A percentile compares a stretch with the other conserved stretches of the same genome.
Conservation (phyloP, 163 green algal genomes). For the Scenedesmus sp. region DNA sequence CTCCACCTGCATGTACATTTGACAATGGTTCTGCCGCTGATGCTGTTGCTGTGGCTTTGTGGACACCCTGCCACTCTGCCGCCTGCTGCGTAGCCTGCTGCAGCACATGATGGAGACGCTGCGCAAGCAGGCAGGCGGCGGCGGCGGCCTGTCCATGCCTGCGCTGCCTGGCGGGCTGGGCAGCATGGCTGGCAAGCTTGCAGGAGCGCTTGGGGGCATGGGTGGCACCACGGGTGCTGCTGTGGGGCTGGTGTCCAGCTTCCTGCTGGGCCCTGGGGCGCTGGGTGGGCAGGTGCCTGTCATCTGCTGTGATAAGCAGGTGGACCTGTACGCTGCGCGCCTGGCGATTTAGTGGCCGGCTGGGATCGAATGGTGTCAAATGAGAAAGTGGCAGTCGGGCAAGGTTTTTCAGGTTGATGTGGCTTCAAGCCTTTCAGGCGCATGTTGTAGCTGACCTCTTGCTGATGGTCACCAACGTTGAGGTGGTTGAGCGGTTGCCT, state of each 20-base stretch:
- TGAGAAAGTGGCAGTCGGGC: too few species aligned
- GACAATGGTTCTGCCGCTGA: not conserved
- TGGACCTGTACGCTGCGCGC: slow-evolving; percentile 55
- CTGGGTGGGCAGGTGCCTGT: slow-evolving; percentile 62
- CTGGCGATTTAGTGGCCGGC: slow-evolving; percentile 31
- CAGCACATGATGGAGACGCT: slow-evolving; percentile 82
- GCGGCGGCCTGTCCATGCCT: not conserved
- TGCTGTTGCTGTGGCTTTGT: slow-evolving; percentile 26
- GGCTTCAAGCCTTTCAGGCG: too few species aligned
- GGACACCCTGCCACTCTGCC: slow-evolving; percentile 63
- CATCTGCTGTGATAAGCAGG: slow-evolving; percentile 65
- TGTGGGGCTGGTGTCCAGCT: slow-evolving; percentile 47
- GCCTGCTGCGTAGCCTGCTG: slow-evolving; percentile 69
- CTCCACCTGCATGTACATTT: not conserved
- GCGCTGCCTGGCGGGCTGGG: slow-evolving; percentile 46
- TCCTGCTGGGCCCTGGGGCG: slow-evolving; percentile 37
- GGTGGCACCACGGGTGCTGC: slow-evolving; percentile 28
- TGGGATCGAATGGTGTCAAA: not conserved
- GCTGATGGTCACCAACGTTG: too few species aligned
- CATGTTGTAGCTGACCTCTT: too few species aligned
- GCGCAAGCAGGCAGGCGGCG: slow-evolving; percentile 36
- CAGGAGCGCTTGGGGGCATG: not conserved
- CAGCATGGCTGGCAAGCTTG: slow-evolving; percentile 51
- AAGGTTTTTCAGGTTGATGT: too few species aligned
- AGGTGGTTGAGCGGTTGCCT: too few species aligned